Evolutionary conservation across 2,329 filamentous ascomycete genomes (phyloP).

Genomic region (Esteya vermicola): DNA sequence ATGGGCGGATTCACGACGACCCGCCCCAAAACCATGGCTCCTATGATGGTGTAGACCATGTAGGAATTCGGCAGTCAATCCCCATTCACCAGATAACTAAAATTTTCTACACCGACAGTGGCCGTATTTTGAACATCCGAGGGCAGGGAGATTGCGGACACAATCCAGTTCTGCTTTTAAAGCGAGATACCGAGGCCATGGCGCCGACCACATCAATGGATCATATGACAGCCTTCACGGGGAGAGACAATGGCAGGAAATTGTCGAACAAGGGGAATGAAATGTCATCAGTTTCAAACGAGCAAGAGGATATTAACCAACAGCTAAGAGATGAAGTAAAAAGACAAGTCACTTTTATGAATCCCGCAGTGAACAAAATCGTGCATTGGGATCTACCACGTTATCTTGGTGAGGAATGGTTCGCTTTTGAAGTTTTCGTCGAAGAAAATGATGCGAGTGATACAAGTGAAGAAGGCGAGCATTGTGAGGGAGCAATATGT

Average conservation of each 20-base stretch:
- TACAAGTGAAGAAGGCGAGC: slow-evolving; percentile 28
- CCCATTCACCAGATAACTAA: slow-evolving; percentile 56
- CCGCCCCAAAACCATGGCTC: too few species aligned
- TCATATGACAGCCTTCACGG: slow-evolving; percentile 11
- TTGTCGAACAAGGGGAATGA: neutral
- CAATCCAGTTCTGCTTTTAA: slow-evolving; percentile 60
- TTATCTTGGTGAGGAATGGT: slow-evolving; percentile 78
- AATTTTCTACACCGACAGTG: slow-evolving; percentile 86
- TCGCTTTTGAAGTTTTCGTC: slow-evolving; percentile 74
- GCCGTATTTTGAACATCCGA: slow-evolving; percentile 71
- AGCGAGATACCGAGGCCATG: slow-evolving; percentile 50
- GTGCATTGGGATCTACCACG: slow-evolving; percentile 47
- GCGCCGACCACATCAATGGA: slow-evolving; percentile 33
- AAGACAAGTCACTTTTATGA: too few species aligned
- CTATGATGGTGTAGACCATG: slow-evolving; percentile 26
- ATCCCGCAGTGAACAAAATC: too few species aligned
- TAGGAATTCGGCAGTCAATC: slow-evolving; percentile 38
- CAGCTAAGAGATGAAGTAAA: slow-evolving; percentile 27
- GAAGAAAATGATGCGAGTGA: slow-evolving; percentile 36
- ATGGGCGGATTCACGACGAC: slow-evolving; percentile 37
- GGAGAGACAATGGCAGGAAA: slow-evolving; percentile 11
- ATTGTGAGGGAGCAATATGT: too few species aligned
- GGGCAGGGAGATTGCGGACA: slow-evolving; percentile 41
- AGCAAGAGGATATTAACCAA: slow-evolving; percentile 30
- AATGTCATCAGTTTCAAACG: slow-evolving; percentile 9